Evolutionary conservation across 495 filamentous ascomycete genomes (phyloP).

Genomic region (Thozetella sp.): DNA sequence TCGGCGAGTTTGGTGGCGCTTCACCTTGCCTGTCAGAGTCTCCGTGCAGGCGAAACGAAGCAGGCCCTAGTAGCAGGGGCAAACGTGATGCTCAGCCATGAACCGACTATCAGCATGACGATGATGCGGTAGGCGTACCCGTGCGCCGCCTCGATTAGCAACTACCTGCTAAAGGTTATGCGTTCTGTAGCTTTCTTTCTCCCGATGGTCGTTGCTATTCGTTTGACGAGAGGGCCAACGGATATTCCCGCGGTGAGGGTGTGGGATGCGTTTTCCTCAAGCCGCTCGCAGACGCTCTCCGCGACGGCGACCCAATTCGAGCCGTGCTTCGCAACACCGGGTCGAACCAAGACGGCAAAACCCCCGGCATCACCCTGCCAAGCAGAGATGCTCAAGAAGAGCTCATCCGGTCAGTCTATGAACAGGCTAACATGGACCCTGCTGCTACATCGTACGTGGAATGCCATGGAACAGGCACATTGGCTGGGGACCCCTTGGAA

Average conservation of each 20-base stretch:
- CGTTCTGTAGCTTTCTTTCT: slow-evolving; percentile 14
- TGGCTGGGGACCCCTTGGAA: slow-evolving; percentile 51
- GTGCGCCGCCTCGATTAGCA: too few species aligned
- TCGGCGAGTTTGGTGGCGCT: slow-evolving; percentile 42
- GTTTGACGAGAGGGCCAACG: slow-evolving; percentile 31
- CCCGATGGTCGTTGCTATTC: slow-evolving; percentile 27
- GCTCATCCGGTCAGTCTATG: slow-evolving; percentile 46
- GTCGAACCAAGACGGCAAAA: slow-evolving; percentile 52
- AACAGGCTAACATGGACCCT: slow-evolving; percentile 37
- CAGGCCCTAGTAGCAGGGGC: slow-evolving; percentile 42
- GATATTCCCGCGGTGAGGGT: slow-evolving; percentile 63
- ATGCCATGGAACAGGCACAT: slow-evolving; percentile 49
- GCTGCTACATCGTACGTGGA: slow-evolving; percentile 42
- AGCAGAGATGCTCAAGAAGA: slow-evolving; percentile 47
- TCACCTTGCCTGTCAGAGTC: slow-evolving; percentile 38
- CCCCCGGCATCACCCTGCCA: slow-evolving; percentile 49
- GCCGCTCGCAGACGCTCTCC: slow-evolving; percentile 45
- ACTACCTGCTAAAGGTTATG: too few species aligned
- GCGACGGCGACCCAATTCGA: slow-evolving; percentile 50
- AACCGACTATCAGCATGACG: slow-evolving; percentile 6
- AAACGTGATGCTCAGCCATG: slow-evolving; percentile 20
- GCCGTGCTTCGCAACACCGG: slow-evolving; percentile 53
- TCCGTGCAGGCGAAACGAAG: slow-evolving; percentile 38
- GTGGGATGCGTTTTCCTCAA: slow-evolving; percentile 54
- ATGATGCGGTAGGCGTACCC: too few species aligned